phyloP scores from a whole-genome alignment of 1,284 basidiomycete species.

The Sporisorium sorghi region DNA sequence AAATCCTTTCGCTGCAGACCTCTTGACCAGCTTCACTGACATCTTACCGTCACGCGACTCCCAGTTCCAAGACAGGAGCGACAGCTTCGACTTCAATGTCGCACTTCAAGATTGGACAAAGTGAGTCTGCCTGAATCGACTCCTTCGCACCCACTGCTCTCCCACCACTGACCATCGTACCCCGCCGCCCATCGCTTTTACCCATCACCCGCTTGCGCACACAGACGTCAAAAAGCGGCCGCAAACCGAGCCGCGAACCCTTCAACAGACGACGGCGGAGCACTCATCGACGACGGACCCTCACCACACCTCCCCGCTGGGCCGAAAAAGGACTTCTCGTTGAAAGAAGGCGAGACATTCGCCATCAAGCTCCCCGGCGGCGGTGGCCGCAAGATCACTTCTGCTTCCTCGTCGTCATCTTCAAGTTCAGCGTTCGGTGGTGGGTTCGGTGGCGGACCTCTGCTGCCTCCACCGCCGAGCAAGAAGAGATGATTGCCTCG shows the following conservation, averaged over 20 bases:
- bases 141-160: neutral
- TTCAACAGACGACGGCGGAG: constrained; percentile 15
- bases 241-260: constrained; percentile 27
- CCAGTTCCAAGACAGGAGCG: constrained; percentile 65
- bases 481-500: constrained; percentile 37
- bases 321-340: constrained; percentile 90
- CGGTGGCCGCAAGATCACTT: constrained; percentile 45
- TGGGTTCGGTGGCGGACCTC: constrained; percentile 25
- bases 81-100: constrained; percentile 68
- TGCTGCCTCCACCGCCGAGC: constrained; percentile 57
- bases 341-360: constrained; percentile 97
- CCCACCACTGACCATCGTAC: constrained; percentile 1
- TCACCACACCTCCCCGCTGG: constrained; percentile 72
- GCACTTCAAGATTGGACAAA: constrained; percentile 95
- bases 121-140: constrained; percentile 72
- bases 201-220: no score
- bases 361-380: constrained; percentile 68
- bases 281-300: constrained; percentile 36
- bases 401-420: constrained; percentile 13
- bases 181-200: neutral
- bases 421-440: constrained; percentile 31
- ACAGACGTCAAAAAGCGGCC: constrained; percentile 58
- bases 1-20: neutral
- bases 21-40: neutral
- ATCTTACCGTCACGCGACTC: neutral